These are phyloP conservation scores for Nyctanthes arbortristis DNA, from an alignment of 257 asterid species.

Conservation along the genomic window DNA sequence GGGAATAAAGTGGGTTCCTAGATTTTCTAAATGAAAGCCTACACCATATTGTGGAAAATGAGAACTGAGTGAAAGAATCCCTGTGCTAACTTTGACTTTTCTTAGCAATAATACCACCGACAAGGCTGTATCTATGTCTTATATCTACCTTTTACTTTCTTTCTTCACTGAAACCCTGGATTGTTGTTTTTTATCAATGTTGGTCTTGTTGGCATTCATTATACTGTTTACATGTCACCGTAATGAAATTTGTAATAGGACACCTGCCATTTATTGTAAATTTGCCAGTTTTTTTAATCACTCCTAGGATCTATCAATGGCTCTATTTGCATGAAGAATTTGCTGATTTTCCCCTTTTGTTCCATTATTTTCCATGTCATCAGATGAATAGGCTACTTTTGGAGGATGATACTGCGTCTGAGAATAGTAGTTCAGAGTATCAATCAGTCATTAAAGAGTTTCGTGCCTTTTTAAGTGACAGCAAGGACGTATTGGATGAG, in stretches of 20 bases:
- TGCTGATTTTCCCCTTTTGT: too few relatives aligned
- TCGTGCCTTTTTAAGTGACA: slow-evolving; percentile 89
- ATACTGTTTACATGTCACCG: background rate
- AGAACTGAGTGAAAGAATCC: background rate
- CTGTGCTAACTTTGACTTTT: slow-evolving; percentile 4
- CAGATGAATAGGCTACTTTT: slow-evolving; percentile 88
- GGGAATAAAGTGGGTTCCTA: slow-evolving; percentile 18
- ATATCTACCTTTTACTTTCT: background rate
- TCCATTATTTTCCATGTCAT: slow-evolving; percentile 25
- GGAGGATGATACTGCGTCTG: slow-evolving; percentile 73
- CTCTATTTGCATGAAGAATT: slow-evolving; percentile 9
- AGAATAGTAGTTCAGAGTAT: slow-evolving; percentile 56
- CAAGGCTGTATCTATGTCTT: background rate
- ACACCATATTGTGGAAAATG: slow-evolving; percentile 6
- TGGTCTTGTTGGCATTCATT: slow-evolving; percentile 12
- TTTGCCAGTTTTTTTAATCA: slow-evolving; percentile 1
- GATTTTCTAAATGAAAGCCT: slow-evolving; percentile 5
- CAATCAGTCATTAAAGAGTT: slow-evolving; percentile 77
- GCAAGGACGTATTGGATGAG: slow-evolving; percentile 96
- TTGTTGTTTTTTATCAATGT: slow-evolving; percentile 20
- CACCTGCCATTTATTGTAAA: slow-evolving; percentile 12
- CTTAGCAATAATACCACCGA: background rate
- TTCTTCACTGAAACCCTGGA: slow-evolving; percentile 17
- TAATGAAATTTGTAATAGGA: slow-evolving; percentile 8
- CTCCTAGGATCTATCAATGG: background rate